These are phyloP conservation scores for Populus hybrid DNA, from an alignment of 441 rosid species.

Conservation along the genomic window DNA sequence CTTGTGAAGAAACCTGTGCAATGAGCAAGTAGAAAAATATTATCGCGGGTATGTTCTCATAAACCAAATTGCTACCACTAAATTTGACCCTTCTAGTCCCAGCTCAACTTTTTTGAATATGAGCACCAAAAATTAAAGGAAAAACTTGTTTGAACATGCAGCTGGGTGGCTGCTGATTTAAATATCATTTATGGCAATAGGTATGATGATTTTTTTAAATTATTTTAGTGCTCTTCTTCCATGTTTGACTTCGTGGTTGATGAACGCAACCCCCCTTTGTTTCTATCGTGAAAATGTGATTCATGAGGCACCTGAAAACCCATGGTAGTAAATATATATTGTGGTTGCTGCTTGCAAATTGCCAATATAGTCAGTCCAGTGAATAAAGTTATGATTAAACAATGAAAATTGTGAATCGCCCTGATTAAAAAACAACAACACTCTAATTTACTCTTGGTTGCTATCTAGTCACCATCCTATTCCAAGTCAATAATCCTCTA, in stretches of 20 bases:
- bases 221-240: not conserved
- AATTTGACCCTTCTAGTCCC: too few relatives aligned
- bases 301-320: not conserved
- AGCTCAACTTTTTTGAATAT: not conserved
- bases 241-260: constrained; percentile 15
- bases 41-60: not conserved
- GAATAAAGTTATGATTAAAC: not conserved
- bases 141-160: not conserved
- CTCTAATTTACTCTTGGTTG: not conserved
- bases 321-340: not conserved
- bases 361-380: too few relatives aligned
- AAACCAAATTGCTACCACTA: too few relatives aligned
- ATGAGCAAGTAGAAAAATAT: not conserved
- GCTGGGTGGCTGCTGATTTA: constrained; percentile 7
- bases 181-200: not conserved
- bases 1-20: not conserved
- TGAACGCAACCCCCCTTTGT: not conserved
- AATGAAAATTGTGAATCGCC: not conserved
- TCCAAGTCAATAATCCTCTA: constrained; percentile 18
- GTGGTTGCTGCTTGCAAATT: not conserved
- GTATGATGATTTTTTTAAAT: not conserved
- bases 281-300: not conserved
- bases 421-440: not conserved
- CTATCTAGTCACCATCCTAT: constrained; percentile 1
- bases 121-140: not conserved